Evolutionary conservation across 768 basidiomycete species (phyloP), one percentile per base, ranked within the genome.

Genomic region (Mycena alexandri): DNA sequence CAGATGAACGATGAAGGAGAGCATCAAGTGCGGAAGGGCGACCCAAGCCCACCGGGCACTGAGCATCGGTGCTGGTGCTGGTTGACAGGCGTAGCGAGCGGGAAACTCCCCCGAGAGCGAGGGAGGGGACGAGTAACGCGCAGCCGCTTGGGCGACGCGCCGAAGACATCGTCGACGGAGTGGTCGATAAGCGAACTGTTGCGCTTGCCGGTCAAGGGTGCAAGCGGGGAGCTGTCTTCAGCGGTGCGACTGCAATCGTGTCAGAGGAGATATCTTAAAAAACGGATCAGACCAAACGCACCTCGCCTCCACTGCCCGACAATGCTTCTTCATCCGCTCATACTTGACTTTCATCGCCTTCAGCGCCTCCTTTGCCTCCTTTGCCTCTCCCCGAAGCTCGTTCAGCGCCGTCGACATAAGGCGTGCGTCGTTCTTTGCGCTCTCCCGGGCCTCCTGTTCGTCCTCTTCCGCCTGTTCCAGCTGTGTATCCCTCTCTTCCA

Each of bases 291-390:
- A 38, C 38, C 38, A 38, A 38, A 38, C 38, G 38, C 38, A 38
- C 38, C 38, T 38, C 38, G 38, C 38, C 38, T 38, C 38, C 38
- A 38, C 14, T 6, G 68, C 34, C 14, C 70, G 70, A 43, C 58
- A 66, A 19, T 68, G 69, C 43, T 43, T 29, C 60, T 72, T 73
- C 34, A 77, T 72, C 17, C 73, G 67, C 29, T 67, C 60, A 55
- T 76, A 77, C 22, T 73, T 73, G 42, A 19, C 52, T 19, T 61
- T 61, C 25, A 76, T 56, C 13, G 33, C 42, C 3, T 10, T 16
- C 29, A 63, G 11, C 1, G 61, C 33, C 1, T 53, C 38, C 38
- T 38, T 38, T 2, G 38, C 38, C 38, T 38, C 38, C 5, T 38
- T 38, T 14, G 38, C 38, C 38, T 38, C 38, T 38, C 38, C 38